Percentiles rank a stretch among this genome's conserved stretches.
Evolutionary conservation across 2,329 filamentous ascomycete species (phyloP).

Genomic region (Microdochium bolleyi): DNA sequence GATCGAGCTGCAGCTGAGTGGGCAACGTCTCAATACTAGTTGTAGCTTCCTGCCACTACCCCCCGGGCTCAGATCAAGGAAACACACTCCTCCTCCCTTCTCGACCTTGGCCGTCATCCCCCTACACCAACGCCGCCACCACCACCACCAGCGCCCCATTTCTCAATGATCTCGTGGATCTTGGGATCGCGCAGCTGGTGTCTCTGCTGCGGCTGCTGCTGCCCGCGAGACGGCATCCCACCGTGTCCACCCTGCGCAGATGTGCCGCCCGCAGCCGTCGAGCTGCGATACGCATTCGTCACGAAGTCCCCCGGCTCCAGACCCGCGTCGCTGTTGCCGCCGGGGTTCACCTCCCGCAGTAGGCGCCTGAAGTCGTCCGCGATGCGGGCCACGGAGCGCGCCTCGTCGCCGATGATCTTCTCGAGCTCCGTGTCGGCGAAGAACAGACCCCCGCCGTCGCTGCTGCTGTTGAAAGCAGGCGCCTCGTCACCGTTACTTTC

Average conservation of each 20-base stretch:
- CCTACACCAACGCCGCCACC: slow-evolving; percentile 3
- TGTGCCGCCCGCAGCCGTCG: neutral
- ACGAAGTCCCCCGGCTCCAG: neutral
- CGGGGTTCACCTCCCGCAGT: neutral
- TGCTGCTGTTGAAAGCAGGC: neutral
- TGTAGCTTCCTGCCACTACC: too few species aligned
- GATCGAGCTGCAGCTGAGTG: too few species aligned
- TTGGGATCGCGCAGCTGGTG: neutral
- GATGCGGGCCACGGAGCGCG: neutral
- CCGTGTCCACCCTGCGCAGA: neutral
- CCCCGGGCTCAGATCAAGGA: too few species aligned
- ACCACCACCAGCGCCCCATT: neutral
- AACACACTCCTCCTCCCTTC: too few species aligned
- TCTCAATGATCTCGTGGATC: neutral
- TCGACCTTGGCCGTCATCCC: too few species aligned
- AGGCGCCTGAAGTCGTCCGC: neutral
- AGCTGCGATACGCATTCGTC: neutral
- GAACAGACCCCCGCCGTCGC: neutral
- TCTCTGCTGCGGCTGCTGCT: neutral
- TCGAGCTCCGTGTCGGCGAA: neutral
- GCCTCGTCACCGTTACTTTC: neutral
- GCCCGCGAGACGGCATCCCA: neutral
- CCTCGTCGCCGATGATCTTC: neutral
- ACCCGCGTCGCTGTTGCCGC: neutral
- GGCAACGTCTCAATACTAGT: too few species aligned